phyloP scores from a whole-genome alignment of 257 asterid species.

The Ehretia macrophylla region DNA sequence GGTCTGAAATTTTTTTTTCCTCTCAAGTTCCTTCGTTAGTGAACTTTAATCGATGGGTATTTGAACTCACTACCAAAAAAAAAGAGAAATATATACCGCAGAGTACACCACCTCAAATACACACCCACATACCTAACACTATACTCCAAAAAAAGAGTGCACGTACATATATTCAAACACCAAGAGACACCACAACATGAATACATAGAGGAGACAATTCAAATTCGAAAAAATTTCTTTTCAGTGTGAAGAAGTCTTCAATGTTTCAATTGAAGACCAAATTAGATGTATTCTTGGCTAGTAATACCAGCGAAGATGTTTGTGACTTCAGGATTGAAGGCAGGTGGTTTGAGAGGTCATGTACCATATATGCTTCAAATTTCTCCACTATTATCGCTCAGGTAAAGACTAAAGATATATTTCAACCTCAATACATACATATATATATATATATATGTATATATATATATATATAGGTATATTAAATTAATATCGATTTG shows the following conservation, averaged over 20 bases:
- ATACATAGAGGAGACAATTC: slow-evolving; percentile 31
- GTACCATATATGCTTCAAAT: slow-evolving; percentile 36
- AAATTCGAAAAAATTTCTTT: slow-evolving; percentile 19
- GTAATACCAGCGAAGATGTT: slow-evolving; percentile 24
- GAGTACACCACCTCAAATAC: no score
- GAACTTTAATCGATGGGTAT: no score
- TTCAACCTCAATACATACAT: no score
- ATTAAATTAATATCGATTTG: no score
- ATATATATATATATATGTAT: no score
- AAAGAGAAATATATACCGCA: no score
- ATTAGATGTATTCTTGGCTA: slow-evolving; percentile 29
- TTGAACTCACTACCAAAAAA: no score
- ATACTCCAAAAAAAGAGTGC: no score
- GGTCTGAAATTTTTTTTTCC: no score
- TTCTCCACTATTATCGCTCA: slow-evolving; percentile 58
- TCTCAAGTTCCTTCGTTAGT: no score
- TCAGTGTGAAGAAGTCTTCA: slow-evolving; percentile 31
- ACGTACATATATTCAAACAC: slow-evolving; percentile 37
- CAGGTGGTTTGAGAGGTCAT: slow-evolving; percentile 29
- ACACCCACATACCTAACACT: no score
- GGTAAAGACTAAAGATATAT: slow-evolving; percentile 29
- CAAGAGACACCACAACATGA: slow-evolving; percentile 71
- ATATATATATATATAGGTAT: no score
- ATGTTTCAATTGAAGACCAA: slow-evolving; percentile 29
- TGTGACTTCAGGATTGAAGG: slow-evolving; percentile 36